Conservation (phyloP, 139 green algal genomes). For the Chlamydomonas schloesseri region DNA sequence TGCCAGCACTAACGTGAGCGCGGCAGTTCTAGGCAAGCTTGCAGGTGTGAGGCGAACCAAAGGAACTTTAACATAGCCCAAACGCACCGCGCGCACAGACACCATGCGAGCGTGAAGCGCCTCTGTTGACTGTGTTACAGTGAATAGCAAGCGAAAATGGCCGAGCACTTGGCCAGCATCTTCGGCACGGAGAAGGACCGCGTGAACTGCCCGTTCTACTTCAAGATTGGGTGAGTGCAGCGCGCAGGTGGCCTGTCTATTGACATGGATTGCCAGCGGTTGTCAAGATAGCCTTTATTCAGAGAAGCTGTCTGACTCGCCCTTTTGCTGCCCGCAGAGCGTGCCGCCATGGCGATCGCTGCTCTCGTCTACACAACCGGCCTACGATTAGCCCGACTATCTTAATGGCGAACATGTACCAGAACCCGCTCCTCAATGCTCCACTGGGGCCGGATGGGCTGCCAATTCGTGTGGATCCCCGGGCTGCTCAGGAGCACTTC, state of each 20-base stretch:
- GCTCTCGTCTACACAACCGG: slow-evolving; percentile 96
- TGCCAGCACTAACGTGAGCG: too few relatives aligned
- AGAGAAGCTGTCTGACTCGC: too few relatives aligned
- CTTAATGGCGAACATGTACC: slow-evolving; percentile 97
- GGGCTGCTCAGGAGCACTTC: slow-evolving; percentile 68
- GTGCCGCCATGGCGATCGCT: slow-evolving; percentile 97
- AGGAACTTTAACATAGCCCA: too few relatives aligned
- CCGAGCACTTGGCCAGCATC: slow-evolving; percentile 96
- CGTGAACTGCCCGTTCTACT: slow-evolving; percentile 97
- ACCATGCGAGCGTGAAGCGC: too few relatives aligned
- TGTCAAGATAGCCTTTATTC: too few relatives aligned
- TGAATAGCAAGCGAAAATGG: slow-evolving; percentile 75
- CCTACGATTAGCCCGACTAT: slow-evolving; percentile 93
- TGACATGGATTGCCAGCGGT: too few relatives aligned
- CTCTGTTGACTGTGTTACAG: too few relatives aligned
- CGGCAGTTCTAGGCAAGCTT: too few relatives aligned
- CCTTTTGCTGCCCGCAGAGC: slow-evolving; percentile 64
- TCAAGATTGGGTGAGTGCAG: slow-evolving; percentile 90
- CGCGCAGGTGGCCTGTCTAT: neutral
- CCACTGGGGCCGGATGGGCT: slow-evolving; percentile 88
- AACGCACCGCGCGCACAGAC: too few relatives aligned
- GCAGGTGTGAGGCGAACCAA: too few relatives aligned
- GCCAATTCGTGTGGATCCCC: slow-evolving; percentile 85
- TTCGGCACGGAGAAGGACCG: slow-evolving; percentile 99
- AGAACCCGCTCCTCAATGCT: slow-evolving; percentile 91